Percentiles rank a stretch among this genome's conserved stretches.
These are phyloP conservation scores for Boletus sp. DNA, from an alignment of 768 basidiomycete species.

Conservation along the genomic window DNA sequence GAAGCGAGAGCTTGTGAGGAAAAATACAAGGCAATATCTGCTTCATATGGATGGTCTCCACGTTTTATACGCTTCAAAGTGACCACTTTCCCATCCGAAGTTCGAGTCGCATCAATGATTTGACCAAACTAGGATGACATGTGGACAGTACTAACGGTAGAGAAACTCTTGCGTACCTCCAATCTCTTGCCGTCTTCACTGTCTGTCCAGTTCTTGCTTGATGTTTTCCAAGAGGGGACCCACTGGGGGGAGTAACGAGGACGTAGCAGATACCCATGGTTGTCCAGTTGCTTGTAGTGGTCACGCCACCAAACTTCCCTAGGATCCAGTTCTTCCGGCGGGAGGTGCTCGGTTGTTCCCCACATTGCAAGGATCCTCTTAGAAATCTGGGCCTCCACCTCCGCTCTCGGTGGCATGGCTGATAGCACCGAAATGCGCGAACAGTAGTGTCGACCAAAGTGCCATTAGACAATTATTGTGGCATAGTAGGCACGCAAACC, in stretches of 20 bases:
- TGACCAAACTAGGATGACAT: background rate
- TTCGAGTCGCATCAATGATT: no score
- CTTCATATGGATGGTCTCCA: no score
- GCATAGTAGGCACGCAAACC: background rate
- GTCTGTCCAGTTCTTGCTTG: background rate
- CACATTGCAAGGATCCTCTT: background rate
- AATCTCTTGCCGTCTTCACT: constrained; percentile 1
- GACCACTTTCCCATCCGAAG: no score
- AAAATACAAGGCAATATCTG: no score
- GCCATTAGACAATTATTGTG: background rate
- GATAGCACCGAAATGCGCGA: background rate
- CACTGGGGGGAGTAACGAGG: constrained; percentile 12
- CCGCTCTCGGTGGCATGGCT: background rate
- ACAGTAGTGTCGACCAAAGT: background rate
- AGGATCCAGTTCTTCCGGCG: background rate
- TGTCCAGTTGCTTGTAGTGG: constrained; percentile 1
- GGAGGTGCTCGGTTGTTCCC: background rate
- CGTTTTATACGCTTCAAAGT: no score
- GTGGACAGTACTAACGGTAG: background rate
- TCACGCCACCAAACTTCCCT: constrained; percentile 6
- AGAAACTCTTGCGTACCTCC: background rate
- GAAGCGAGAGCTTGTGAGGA: no score
- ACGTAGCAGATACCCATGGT: constrained; percentile 9
- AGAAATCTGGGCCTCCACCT: background rate
- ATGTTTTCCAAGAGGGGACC: constrained; percentile 8